Percentiles rank a stretch among this genome's conserved stretches.
Evolutionary conservation across 176 grass and related monocot genomes (phyloP).

Genomic region (Eleusine coracana): DNA sequence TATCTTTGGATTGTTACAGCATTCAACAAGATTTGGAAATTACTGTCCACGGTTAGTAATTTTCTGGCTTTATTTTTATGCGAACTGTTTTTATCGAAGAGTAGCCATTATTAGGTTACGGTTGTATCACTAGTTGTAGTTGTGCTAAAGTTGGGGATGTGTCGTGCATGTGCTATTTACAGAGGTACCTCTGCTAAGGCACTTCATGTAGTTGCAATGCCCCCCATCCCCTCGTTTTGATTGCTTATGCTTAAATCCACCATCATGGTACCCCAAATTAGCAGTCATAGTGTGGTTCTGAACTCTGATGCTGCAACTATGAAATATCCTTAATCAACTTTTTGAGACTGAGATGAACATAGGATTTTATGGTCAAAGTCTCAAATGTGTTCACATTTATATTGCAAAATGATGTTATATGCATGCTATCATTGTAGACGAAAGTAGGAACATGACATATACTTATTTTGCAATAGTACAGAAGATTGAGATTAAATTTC

Average conservation of each 20-base stretch:
- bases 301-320: conserved; percentile 8
- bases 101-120: background rate
- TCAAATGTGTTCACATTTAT: background rate
- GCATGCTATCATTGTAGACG: background rate
- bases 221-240: background rate
- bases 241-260: conserved; percentile 21
- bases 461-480: conserved; percentile 14
- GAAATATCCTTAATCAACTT: background rate
- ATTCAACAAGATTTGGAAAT: conserved; percentile 92
- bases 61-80: conserved; percentile 36
- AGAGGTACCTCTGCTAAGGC: background rate
- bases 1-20: conserved; percentile 88
- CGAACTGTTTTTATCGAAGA: background rate
- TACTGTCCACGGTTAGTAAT: conserved; percentile 83
- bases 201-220: background rate
- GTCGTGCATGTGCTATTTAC: background rate
- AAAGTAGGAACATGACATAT: background rate
- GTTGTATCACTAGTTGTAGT: conserved; percentile 5
- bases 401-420: background rate
- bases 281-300: background rate
- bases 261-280: background rate
- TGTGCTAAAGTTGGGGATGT: conserved; percentile 8
- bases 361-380: background rate
- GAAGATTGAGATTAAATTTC: conserved; percentile 19
- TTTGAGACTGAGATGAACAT: background rate